These are phyloP conservation scores for Mollisiaceae sp. DNA, from an alignment of 2,329 filamentous ascomycete species.

Conservation along the genomic window DNA sequence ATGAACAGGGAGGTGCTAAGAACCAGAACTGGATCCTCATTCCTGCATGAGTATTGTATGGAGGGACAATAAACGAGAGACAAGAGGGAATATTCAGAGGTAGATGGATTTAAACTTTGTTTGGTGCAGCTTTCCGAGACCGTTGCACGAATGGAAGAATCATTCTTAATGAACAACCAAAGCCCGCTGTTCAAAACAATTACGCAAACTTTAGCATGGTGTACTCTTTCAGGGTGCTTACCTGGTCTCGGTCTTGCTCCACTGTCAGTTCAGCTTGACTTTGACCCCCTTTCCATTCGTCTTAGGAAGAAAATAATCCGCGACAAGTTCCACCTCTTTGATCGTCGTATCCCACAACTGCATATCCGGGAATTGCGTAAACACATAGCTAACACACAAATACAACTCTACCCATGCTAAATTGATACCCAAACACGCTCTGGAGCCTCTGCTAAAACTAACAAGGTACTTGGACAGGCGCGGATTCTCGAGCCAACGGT, in stretches of 20 bases:
- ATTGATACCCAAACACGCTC: slow-evolving; percentile 37
- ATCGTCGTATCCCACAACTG: slow-evolving; percentile 29
- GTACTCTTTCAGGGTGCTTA: too few relatives aligned
- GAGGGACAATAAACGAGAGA: too few relatives aligned
- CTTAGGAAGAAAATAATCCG: slow-evolving; percentile 32
- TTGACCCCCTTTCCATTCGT: slow-evolving; percentile 29
- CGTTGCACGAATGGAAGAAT: background rate
- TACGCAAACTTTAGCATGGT: too few relatives aligned
- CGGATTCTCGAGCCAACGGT: slow-evolving; percentile 36
- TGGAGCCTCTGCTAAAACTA: slow-evolving; percentile 31
- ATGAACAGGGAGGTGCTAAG: background rate
- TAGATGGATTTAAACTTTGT: background rate
- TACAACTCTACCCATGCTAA: slow-evolving; percentile 35
- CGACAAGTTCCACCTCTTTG: slow-evolving; percentile 30
- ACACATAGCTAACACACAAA: slow-evolving; percentile 29
- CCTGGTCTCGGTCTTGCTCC: background rate
- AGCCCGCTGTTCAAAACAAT: too few relatives aligned
- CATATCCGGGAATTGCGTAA: slow-evolving; percentile 27
- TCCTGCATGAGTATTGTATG: background rate
- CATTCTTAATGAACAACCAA: background rate
- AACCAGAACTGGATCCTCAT: background rate
- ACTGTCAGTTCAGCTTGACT: slow-evolving; percentile 22
- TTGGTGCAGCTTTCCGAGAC: background rate
- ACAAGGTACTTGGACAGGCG: slow-evolving; percentile 33
- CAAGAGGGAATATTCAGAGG: background rate